These are phyloP conservation scores for Cryphonectria radicalis DNA, from an alignment of 2,329 filamentous ascomycete species.

Conservation along the genomic window DNA sequence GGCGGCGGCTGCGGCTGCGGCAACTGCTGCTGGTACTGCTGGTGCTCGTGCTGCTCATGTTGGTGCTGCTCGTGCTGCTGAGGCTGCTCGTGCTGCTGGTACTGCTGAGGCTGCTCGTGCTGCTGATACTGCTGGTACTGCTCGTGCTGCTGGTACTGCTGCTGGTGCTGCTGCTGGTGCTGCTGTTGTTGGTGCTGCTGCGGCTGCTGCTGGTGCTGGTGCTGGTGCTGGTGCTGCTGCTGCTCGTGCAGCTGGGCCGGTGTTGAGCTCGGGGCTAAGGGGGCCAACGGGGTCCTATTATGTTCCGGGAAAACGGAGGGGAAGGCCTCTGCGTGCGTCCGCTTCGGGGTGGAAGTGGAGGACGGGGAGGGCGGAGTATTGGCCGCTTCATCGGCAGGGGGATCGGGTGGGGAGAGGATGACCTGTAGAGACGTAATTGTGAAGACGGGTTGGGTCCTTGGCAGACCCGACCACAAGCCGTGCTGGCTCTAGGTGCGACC, in stretches of 20 bases:
- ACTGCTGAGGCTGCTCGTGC: neutral
- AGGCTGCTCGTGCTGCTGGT: neutral
- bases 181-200: no score
- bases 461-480: slow-evolving; percentile 39
- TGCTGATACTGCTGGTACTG: no score
- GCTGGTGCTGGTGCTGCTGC: no score
- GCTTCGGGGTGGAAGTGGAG: slow-evolving; percentile 41
- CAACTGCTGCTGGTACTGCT: no score
- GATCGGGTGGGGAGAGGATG: slow-evolving; percentile 53
- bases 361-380: slow-evolving; percentile 35
- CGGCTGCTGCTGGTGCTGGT: no score
- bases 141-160: no score
- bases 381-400: slow-evolving; percentile 44
- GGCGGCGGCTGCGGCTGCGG: slow-evolving; percentile 23
- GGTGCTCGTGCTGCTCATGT: neutral
- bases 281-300: slow-evolving; percentile 36
- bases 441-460: slow-evolving; percentile 47
- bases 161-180: no score
- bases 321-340: slow-evolving; percentile 43
- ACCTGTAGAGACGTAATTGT: slow-evolving; percentile 57
- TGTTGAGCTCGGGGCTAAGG: slow-evolving; percentile 31
- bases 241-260: slow-evolving; percentile 29
- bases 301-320: slow-evolving; percentile 36
- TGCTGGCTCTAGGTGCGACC: slow-evolving; percentile 16
- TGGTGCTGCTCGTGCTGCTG: neutral